Evolutionary conservation across 805 yeast species (phyloP).

Genomic region (Barnettozyma californica): DNA sequence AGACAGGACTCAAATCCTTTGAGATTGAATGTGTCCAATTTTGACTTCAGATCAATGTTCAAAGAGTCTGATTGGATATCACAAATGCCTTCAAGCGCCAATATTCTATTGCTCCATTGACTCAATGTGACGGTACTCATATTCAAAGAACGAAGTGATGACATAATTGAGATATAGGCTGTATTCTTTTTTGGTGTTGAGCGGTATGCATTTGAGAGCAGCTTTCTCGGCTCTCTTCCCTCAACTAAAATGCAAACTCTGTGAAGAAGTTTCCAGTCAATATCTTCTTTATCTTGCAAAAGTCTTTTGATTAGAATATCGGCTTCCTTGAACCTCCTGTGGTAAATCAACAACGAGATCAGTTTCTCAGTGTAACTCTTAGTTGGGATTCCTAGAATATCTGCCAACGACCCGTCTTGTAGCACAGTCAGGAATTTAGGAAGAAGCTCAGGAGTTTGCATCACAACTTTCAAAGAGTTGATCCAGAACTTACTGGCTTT

Average conservation of each 20-base stretch:
- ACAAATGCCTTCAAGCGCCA: slow-evolving; percentile 16
- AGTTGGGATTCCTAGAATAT: slow-evolving; percentile 6
- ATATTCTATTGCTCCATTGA: slow-evolving; percentile 15
- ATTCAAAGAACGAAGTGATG: slow-evolving; percentile 8
- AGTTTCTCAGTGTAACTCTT: slow-evolving; percentile 11
- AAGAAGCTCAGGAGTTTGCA: slow-evolving; percentile 13
- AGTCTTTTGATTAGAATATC: slow-evolving; percentile 4
- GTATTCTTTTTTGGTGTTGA: slow-evolving; percentile 1
- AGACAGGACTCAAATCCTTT: slow-evolving; percentile 15
- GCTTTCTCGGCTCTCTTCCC: neutral
- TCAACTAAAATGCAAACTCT: slow-evolving; percentile 11
- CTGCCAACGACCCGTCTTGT: neutral
- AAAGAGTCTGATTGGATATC: slow-evolving; percentile 11
- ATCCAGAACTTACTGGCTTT: slow-evolving; percentile 12
- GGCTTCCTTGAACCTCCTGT: slow-evolving; percentile 13
- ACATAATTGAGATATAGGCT: slow-evolving; percentile 8
- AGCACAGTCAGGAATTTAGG: slow-evolving; percentile 9
- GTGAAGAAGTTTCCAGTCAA: slow-evolving; percentile 16
- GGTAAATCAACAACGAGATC: slow-evolving; percentile 14
- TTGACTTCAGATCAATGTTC: slow-evolving; percentile 14
- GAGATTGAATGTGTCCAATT: slow-evolving; percentile 10
- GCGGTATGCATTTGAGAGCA: slow-evolving; percentile 10
- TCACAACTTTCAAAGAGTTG: slow-evolving; percentile 12
- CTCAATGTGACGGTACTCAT: slow-evolving; percentile 6
- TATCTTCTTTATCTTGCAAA: neutral